These are phyloP conservation scores for Trypanosoma brucei DNA, from an alignment of 208 protist genomes.

Conservation along the genomic window DNA sequence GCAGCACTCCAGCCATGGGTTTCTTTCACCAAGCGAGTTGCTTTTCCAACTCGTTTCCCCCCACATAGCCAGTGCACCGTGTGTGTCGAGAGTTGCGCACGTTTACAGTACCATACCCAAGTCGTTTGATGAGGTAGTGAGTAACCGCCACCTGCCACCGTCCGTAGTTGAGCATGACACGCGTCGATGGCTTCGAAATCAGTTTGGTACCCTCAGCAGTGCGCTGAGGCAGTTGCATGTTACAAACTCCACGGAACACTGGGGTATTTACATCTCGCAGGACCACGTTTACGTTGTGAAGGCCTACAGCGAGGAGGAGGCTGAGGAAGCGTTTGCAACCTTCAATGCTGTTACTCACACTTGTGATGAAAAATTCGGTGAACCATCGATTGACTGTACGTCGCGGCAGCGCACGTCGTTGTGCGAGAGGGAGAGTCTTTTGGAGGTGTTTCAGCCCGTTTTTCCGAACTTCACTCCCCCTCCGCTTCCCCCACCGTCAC, in stretches of 20 bases:
- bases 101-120: slow-evolving; percentile 10
- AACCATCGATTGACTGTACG: neutral
- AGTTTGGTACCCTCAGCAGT: slow-evolving; percentile 21
- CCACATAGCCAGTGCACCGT: slow-evolving; percentile 17
- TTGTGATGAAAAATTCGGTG: neutral
- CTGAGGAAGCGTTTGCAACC: slow-evolving; percentile 18
- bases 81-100: slow-evolving; percentile 7
- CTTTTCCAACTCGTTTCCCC: slow-evolving; percentile 14
- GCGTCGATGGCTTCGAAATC: slow-evolving; percentile 17
- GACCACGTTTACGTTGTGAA: slow-evolving; percentile 21
- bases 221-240: slow-evolving; percentile 12
- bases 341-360: neutral
- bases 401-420: neutral
- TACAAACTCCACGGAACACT: slow-evolving; percentile 16
- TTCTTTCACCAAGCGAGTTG: slow-evolving; percentile 6
- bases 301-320: slow-evolving; percentile 26
- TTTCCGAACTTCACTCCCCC: slow-evolving; percentile 29
- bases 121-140: slow-evolving; percentile 1
- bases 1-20: neutral
- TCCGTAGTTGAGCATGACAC: neutral
- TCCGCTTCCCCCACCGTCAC: slow-evolving; percentile 6
- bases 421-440: slow-evolving; percentile 13
- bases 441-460: slow-evolving; percentile 19
- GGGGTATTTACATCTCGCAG: slow-evolving; percentile 35
- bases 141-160: neutral